A percentile compares a stretch with the other conserved stretches of the same genome.
Evolutionary conservation across 176 grass and related monocot species (phyloP).

Genomic region (Secale cereale): DNA sequence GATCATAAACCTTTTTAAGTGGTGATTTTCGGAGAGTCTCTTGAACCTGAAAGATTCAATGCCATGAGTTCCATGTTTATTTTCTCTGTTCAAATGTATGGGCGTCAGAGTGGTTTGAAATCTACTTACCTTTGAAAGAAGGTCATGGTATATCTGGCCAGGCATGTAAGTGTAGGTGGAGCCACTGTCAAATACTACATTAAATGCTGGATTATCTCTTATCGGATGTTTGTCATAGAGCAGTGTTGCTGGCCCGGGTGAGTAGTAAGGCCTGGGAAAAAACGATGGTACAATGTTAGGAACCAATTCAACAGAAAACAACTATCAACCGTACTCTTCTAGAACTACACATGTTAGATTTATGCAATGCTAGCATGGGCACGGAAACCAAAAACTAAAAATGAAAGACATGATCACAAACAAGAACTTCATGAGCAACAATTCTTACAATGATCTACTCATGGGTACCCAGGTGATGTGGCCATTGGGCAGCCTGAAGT

Average conservation of each 20-base stretch:
- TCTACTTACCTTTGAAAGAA: slow-evolving; percentile 59
- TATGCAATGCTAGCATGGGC: slow-evolving; percentile 20
- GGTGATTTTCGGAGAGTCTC: slow-evolving; percentile 41
- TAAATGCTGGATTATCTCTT: slow-evolving; percentile 47
- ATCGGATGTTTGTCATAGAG: slow-evolving; percentile 47
- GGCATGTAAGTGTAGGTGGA: slow-evolving; percentile 85
- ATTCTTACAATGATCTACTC: background rate
- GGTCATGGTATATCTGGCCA: slow-evolving; percentile 61
- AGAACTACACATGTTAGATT: background rate
- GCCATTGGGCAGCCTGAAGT: slow-evolving; percentile 52
- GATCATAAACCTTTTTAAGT: slow-evolving; percentile 54
- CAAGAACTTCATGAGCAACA: no score
- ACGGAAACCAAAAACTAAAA: no score
- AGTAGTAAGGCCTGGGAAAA: slow-evolving; percentile 76
- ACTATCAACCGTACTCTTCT: background rate
- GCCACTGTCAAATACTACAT: slow-evolving; percentile 85
- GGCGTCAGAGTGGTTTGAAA: background rate
- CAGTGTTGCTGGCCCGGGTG: slow-evolving; percentile 65
- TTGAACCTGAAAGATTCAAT: slow-evolving; percentile 52
- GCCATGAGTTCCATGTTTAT: slow-evolving; percentile 13
- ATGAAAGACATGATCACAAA: no score
- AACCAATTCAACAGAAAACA: background rate
- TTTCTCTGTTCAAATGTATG: background rate
- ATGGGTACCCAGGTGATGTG: slow-evolving; percentile 57
- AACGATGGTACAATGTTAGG: background rate